Conservation (phyloP, 148 eudicot genomes). For the Rhododendron kiyosumense region DNA sequence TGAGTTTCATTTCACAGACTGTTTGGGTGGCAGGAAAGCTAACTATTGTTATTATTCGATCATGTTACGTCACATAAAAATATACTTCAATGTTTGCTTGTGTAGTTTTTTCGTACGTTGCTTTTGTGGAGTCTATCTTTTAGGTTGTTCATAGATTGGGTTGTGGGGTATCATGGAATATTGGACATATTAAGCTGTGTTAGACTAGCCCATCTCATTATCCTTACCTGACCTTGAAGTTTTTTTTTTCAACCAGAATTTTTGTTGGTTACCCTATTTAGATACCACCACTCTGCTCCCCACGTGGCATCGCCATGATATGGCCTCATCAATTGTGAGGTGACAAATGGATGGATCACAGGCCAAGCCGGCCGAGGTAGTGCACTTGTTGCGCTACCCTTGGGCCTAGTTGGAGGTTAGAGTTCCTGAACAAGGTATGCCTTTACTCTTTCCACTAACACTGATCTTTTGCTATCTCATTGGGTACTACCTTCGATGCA, state of each 20-base stretch:
- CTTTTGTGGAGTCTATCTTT: neutral
- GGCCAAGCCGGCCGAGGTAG: neutral
- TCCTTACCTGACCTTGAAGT: neutral
- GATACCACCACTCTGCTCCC: neutral
- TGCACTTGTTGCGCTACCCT: neutral
- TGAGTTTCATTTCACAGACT: neutral
- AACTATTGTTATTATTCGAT: neutral
- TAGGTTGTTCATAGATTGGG: neutral
- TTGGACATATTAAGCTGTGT: neutral
- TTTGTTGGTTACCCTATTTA: neutral
- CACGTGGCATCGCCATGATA: neutral
- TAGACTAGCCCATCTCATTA: neutral
- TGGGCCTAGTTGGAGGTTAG: neutral
- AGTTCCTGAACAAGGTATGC: neutral
- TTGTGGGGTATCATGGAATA: neutral
- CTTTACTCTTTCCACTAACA: neutral
- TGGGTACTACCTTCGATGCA: neutral
- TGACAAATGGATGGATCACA: neutral
- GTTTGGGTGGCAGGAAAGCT: neutral
- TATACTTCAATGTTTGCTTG: neutral
- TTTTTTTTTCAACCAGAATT: neutral
- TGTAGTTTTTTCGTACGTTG: neutral
- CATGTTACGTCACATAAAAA: neutral
- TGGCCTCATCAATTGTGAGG: neutral
- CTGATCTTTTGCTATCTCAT: neutral